Conservation (phyloP, 208 protist genomes). For the Acanthamoeba royreba region DNA sequence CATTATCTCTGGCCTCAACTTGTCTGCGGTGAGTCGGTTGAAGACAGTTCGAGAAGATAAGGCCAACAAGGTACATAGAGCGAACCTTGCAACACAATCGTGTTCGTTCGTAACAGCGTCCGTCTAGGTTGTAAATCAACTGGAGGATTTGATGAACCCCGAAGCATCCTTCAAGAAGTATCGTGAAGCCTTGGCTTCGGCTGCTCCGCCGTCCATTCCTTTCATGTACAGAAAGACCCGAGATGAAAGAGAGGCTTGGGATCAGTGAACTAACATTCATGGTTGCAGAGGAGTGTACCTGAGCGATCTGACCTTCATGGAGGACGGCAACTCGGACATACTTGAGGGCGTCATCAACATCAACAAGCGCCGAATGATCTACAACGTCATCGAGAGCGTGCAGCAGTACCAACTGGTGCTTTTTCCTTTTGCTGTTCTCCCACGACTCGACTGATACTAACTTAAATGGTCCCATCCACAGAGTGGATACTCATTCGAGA, state of each 20-base stretch:
- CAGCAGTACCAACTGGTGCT: background rate
- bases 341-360: conserved; percentile 55
- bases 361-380: conserved; percentile 28
- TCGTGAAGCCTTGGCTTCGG: background rate
- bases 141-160: conserved; percentile 48
- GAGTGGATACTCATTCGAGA: background rate
- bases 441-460: background rate
- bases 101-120: background rate
- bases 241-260: background rate
- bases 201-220: conserved; percentile 48
- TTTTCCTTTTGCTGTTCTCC: background rate
- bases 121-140: background rate
- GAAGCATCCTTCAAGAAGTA: conserved; percentile 45
- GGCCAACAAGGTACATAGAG: background rate
- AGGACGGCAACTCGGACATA: conserved; percentile 68
- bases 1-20: conserved; percentile 52
- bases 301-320: conserved; percentile 74
- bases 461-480: background rate
- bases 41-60: background rate
- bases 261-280: background rate
- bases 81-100: background rate
- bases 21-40: conserved; percentile 21
- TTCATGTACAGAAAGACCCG: conserved; percentile 41
- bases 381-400: conserved; percentile 37
- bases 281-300: conserved; percentile 54